Base-by-base conservation (phyloP, 2,329 filamentous ascomycete species). In the Colletotrichum salicis region DNA sequence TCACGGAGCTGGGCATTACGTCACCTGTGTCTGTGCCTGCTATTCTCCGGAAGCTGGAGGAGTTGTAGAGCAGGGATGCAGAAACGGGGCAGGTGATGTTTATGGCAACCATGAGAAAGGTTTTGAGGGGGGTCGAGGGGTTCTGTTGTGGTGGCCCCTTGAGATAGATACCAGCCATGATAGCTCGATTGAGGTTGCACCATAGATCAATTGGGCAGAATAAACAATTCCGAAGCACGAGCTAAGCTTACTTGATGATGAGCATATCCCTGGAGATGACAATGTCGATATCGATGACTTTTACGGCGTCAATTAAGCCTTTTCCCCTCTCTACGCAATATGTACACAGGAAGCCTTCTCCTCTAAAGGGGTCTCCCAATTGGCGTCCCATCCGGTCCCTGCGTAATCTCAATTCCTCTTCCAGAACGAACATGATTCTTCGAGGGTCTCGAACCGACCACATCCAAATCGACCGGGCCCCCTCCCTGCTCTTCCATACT, bases 1-100 rank as follows among this genome's bases (percentile, higher is more conserved):
- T 98, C 61, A 98, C 95, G 3, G 96, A 99, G 83, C 91, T 96
- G 79, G 96, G 96, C 54, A 94, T 91, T 77, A 88, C 97, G 74
- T 94, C 95, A 62, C 93, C 95, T 0, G 95, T 93, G 77, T 95
- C 94, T 8, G 95, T 98, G 54, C 93, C 95, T 12, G 84, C 87
- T 37, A 85, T 90, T 74, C 78, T 90, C 76, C 82, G 87, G 73
- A 90, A 88, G 77, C 80, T 89, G 75, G 88, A 90, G 77, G 88
- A 90, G 76, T 82, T 87, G 76, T 86, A 85, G 79, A 77, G 65
- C 66, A 64, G 64, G 29, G 27, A 27, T n/a, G 55, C 24, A 31
- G 60, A 15, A 24, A 31, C 15, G 7, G 12, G 12, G 2, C 6
- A 33, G 13, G n/a, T 24, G 13, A 45, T 64, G 54, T 10, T 31